These are phyloP conservation scores for Schoenoplectus tabernaemontani DNA, from an alignment of 202 grass and related monocot species.

Conservation along the genomic window DNA sequence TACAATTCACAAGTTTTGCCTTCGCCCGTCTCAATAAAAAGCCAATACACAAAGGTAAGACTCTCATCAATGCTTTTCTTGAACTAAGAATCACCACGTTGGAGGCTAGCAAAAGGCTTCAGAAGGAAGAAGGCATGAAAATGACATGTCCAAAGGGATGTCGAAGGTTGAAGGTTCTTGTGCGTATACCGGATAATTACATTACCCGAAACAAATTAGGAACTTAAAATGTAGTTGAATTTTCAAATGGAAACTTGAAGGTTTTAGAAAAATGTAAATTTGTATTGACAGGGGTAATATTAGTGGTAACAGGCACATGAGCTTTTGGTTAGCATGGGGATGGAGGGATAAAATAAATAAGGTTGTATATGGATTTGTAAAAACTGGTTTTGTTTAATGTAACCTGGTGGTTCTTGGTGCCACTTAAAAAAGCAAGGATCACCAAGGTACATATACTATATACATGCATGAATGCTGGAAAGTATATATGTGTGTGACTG, in stretches of 20 bases:
- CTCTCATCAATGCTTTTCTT: background rate
- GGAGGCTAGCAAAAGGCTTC: background rate
- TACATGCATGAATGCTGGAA: background rate
- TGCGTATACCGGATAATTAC: background rate
- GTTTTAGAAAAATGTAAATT: background rate
- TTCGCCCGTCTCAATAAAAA: slow-evolving; percentile 37
- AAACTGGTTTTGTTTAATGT: background rate
- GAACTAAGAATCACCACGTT: background rate
- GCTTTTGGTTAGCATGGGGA: background rate
- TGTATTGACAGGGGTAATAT: background rate
- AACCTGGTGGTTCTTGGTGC: background rate
- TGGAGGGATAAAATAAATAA: background rate
- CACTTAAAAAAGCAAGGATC: background rate
- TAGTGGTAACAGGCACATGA: background rate
- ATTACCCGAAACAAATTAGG: background rate
- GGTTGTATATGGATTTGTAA: background rate
- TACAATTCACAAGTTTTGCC: slow-evolving; percentile 54
- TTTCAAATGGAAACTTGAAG: background rate
- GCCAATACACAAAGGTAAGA: slow-evolving; percentile 61
- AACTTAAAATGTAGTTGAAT: background rate
- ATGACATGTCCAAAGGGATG: background rate
- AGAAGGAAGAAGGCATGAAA: background rate
- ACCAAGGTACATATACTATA: background rate
- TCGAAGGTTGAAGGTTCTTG: background rate
- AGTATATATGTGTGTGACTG: background rate